Percentiles rank a stretch among this genome's conserved stretches.
Conservation (phyloP, 768 basidiomycete genomes). For the Suillus paluster region DNA sequence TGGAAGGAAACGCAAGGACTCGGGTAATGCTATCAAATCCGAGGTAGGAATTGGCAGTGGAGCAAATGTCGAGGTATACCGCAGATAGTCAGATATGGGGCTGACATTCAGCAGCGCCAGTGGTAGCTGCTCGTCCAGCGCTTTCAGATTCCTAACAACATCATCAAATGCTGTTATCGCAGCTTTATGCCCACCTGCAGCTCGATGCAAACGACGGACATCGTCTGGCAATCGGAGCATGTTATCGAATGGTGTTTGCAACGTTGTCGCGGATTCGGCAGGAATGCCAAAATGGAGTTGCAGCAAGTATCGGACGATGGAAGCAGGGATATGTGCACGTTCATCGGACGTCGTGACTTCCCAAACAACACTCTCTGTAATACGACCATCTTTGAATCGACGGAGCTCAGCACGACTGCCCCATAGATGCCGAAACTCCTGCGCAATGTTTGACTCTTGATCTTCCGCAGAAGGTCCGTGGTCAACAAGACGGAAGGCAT, state of each 20-base stretch:
- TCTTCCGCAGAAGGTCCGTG: constrained; percentile 85
- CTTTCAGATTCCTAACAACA: constrained; percentile 76
- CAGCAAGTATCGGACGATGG: constrained; percentile 78
- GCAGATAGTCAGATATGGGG: constrained; percentile 71
- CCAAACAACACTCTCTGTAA: constrained; percentile 96
- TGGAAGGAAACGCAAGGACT: constrained; percentile 66
- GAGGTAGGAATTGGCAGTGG: constrained; percentile 72
- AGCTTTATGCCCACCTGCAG: constrained; percentile 65
- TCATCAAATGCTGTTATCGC: constrained; percentile 80
- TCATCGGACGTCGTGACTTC: constrained; percentile 82
- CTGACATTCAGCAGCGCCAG: constrained; percentile 78
- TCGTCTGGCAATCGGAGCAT: constrained; percentile 61
- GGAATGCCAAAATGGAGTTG: constrained; percentile 74
- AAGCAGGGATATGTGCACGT: constrained; percentile 73
- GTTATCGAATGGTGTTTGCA: constrained; percentile 63
- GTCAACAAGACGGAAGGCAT: constrained; percentile 88
- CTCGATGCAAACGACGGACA: constrained; percentile 45
- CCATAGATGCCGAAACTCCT: constrained; percentile 85
- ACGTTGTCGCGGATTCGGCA: constrained; percentile 53
- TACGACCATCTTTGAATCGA: constrained; percentile 94
- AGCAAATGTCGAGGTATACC: constrained; percentile 84
- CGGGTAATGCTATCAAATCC: constrained; percentile 54
- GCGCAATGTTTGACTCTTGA: constrained; percentile 49
- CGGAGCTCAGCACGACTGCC: constrained; percentile 90
- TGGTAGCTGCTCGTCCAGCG: constrained; percentile 71